Evolutionary conservation across 2,329 filamentous ascomycete genomes (phyloP).

Genomic region (Arachnomyces sp.): DNA sequence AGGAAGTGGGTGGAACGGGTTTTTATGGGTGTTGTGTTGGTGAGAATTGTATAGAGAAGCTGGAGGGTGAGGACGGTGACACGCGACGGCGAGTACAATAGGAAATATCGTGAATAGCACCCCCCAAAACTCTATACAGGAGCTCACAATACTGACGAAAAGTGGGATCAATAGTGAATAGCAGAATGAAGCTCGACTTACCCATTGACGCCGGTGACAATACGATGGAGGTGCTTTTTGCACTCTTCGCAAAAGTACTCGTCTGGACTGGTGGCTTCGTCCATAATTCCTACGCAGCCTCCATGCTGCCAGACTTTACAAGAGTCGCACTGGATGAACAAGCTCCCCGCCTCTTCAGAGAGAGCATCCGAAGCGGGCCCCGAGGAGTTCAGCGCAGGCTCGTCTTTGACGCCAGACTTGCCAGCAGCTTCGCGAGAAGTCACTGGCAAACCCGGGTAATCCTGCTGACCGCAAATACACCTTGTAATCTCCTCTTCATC

Average conservation of each 20-base stretch:
- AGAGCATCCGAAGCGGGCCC: constrained; percentile 52
- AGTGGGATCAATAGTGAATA: neutral
- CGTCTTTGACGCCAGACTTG: constrained; percentile 47
- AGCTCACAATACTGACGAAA: too few relatives aligned
- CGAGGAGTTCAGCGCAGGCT: constrained; percentile 50
- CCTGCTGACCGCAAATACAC: constrained; percentile 88
- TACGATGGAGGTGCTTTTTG: constrained; percentile 80
- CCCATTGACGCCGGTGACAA: constrained; percentile 75
- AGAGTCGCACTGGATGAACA: constrained; percentile 96
- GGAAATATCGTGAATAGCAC: too few relatives aligned
- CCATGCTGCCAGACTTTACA: constrained; percentile 99
- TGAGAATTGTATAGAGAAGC: neutral
- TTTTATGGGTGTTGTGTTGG: too few relatives aligned
- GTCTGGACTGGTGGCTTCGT: constrained; percentile 83
- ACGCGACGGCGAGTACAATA: too few relatives aligned
- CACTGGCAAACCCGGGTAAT: constrained; percentile 73
- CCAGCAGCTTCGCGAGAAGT: constrained; percentile 50
- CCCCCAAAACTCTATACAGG: too few relatives aligned
- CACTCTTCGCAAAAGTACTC: constrained; percentile 98
- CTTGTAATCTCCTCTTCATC: constrained; percentile 91
- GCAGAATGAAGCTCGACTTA: constrained; percentile 43
- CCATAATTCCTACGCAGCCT: constrained; percentile 93
- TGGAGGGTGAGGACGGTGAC: neutral
- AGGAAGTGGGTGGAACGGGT: neutral
- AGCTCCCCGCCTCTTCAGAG: constrained; percentile 78